Base-by-base conservation (phyloP, 1,139 yeast species). In the Debaryomyces subglobosus region DNA sequence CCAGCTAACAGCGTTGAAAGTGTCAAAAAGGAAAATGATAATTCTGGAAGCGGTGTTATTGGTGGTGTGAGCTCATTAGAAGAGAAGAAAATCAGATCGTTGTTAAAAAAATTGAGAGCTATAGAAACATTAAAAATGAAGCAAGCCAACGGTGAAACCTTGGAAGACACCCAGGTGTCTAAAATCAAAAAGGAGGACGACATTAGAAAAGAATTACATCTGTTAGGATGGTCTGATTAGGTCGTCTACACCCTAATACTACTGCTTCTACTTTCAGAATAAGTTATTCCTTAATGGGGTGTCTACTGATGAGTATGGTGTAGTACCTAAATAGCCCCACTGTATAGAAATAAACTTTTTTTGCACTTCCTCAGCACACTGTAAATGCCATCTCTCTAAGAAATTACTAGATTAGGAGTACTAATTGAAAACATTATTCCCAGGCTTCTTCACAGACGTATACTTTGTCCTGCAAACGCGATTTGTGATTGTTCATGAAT, bases 61-160 rank as follows among this genome's bases (percentile, higher is more conserved):
- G 89, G 88, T 35, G 88, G 89, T 46, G 82, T 81, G 39, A 74
- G 78, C 44, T 79, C 88, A 9, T 71, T 85, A 60, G 97, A 92
- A 69, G 98, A 94, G 59, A 94, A 92, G 77, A 91, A 91, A 70
- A 86, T 90, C 56, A 82, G 99, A 65, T 85, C 96, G 23, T 79
- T 94, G 63, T 78, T 92, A 67, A 94, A 94, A 74, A 95, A 95
- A 71, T 79, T 94, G 56, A 82, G 98, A 62, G 98, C 99, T 12
- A 94, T 94, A 57, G 96, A 92, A 67, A 85, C 84, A 45, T 80
- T 95, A 61, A 92, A 92, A 68, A 82, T 82, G 78, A 88, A 92
- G 64, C 94, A 89, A 69, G 89, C 89, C 16, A 76, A 74, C 45
- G 96, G 96, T 44, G 97, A 91, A 56, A 77, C 84, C 53, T 79